phyloP scores from a whole-genome alignment of 208 protist genomes.

The Herpetomonas samuelpessoai region DNA sequence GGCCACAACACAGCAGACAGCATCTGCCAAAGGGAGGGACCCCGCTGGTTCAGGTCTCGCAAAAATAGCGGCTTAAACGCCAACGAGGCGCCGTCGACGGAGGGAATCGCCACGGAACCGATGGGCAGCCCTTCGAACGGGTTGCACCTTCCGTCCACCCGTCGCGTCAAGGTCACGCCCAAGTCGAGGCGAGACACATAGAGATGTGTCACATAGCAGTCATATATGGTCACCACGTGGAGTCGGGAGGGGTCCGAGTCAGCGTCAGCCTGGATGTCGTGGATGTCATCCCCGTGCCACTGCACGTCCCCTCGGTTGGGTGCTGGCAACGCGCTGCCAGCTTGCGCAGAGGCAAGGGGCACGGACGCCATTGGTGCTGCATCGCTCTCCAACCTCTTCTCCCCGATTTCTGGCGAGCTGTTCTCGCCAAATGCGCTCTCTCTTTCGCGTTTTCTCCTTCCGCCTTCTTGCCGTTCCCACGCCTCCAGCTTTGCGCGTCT shows the following conservation, averaged over 20 bases:
- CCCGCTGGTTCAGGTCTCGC: conserved; percentile 34
- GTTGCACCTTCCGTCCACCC: conserved; percentile 37
- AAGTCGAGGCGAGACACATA: conserved; percentile 31
- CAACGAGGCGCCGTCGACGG: conserved; percentile 26
- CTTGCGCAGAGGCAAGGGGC: not conserved
- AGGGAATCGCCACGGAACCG: conserved; percentile 20
- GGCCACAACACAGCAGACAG: conserved; percentile 40
- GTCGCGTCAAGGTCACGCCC: conserved; percentile 47
- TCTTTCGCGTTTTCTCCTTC: too few species aligned
- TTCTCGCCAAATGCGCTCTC: not conserved
- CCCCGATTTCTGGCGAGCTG: not conserved
- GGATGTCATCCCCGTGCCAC: not conserved
- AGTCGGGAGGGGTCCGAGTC: not conserved
- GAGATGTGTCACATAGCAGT: conserved; percentile 39
- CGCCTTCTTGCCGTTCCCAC: too few species aligned
- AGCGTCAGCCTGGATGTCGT: not conserved
- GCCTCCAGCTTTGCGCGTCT: too few species aligned
- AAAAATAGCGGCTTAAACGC: conserved; percentile 25
- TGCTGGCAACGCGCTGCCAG: not conserved
- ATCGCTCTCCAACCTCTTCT: not conserved
- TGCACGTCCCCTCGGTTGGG: too few species aligned
- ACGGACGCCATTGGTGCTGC: not conserved
- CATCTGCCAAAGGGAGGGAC: conserved; percentile 17
- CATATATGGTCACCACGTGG: conserved; percentile 14
- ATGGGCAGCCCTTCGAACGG: conserved; percentile 37